Conservation (phyloP, 352 stramenopile species). For the Pythium utonaiense region DNA sequence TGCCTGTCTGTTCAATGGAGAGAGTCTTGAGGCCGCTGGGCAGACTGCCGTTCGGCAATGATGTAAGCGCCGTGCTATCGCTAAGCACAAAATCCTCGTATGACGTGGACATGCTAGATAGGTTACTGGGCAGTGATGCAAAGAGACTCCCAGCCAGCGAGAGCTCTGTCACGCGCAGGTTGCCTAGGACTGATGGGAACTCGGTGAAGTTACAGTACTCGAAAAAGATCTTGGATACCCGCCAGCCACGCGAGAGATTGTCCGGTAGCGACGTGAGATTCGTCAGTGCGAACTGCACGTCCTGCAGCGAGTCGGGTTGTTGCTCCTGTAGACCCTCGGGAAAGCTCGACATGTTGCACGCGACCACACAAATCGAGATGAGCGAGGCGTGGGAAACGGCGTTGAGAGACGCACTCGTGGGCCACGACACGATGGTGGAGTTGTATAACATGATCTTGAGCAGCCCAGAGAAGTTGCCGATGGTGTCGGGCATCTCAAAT, state of each 20-base stretch:
- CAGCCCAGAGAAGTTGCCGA: conserved; percentile 16
- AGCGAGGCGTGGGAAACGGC: conserved; percentile 2
- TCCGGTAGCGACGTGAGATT: conserved; percentile 24
- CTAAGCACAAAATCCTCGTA: conserved; percentile 11
- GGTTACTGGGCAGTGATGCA: not conserved
- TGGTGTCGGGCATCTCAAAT: conserved; percentile 12
- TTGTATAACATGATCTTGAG: conserved; percentile 24
- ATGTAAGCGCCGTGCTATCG: conserved; percentile 15
- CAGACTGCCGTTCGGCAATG: conserved; percentile 11
- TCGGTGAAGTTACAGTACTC: conserved; percentile 16
- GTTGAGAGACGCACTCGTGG: conserved; percentile 2
- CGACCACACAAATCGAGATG: conserved; percentile 1
- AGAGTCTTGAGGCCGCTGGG: conserved; percentile 1
- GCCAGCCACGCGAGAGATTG: conserved; percentile 27
- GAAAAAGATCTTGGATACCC: conserved; percentile 23
- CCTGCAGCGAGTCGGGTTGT: conserved; percentile 3
- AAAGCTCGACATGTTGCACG: conserved; percentile 16
- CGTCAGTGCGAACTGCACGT: conserved; percentile 27
- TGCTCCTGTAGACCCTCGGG: conserved; percentile 13
- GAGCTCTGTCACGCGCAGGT: conserved; percentile 10
- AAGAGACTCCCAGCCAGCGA: conserved; percentile 18
- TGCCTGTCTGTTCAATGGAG: conserved; percentile 31
- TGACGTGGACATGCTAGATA: conserved; percentile 2
- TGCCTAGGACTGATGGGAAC: no score
- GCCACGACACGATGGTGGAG: conserved; percentile 26